Evolutionary conservation across 768 basidiomycete genomes (phyloP).

Genomic region (Xerocomus brunneocitrinus): DNA sequence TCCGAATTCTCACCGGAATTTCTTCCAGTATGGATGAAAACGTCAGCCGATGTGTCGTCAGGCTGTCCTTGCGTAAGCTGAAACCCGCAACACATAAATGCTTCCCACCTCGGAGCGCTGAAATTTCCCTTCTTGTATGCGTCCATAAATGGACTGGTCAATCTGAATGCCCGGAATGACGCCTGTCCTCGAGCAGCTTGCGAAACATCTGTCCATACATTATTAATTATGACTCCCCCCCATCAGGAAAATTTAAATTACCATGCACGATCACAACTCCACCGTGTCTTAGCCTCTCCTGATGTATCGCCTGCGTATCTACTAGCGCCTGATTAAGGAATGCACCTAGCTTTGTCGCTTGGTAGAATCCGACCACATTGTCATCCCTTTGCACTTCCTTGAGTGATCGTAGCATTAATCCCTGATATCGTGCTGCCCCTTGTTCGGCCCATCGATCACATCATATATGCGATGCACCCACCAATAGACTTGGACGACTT

Average conservation of each 20-base stretch:
- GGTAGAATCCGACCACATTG: conserved; percentile 91
- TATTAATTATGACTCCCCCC: neutral
- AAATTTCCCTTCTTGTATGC: conserved; percentile 83
- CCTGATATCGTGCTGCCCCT: conserved; percentile 68
- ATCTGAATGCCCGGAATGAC: conserved; percentile 82
- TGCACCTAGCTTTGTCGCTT: conserved; percentile 79
- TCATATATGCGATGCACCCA: conserved; percentile 33
- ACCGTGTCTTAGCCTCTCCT: conserved; percentile 80
- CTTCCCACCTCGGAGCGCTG: conserved; percentile 71
- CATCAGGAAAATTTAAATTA: conserved; percentile 30
- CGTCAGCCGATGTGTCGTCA: conserved; percentile 75
- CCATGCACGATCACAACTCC: conserved; percentile 85
- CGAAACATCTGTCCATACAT: conserved; percentile 56
- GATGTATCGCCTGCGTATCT: conserved; percentile 81
- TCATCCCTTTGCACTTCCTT: conserved; percentile 91
- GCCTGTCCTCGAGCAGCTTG: conserved; percentile 79
- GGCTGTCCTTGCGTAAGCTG: conserved; percentile 37
- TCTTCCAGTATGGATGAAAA: conserved; percentile 85
- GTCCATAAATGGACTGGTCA: conserved; percentile 75
- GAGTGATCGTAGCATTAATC: conserved; percentile 78
- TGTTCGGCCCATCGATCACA: conserved; percentile 1
- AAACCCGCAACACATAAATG: neutral
- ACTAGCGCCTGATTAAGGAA: conserved; percentile 79
- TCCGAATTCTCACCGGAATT: conserved; percentile 79
- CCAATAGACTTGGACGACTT: conserved; percentile 74